phyloP scores from a whole-genome alignment of 768 basidiomycete species.

The Xerocomellus intermedius region DNA sequence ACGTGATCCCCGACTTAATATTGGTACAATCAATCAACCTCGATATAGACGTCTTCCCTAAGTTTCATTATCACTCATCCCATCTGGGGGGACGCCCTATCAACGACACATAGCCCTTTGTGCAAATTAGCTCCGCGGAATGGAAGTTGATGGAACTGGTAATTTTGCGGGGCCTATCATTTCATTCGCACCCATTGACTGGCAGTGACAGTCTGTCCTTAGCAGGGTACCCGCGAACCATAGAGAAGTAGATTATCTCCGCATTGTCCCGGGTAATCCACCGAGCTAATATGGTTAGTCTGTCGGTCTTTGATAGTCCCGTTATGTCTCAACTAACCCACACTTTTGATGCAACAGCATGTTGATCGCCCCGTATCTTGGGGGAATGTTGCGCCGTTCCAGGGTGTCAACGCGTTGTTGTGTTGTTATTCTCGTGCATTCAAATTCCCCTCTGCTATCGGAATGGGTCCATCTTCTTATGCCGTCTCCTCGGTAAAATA shows the following conservation, averaged over 20 bases:
- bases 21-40: constrained; percentile 7
- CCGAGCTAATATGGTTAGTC: constrained; percentile 11
- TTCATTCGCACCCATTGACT: constrained; percentile 13
- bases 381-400: not conserved
- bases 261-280: constrained; percentile 6
- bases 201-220: not conserved
- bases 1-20: not conserved
- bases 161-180: constrained; percentile 15
- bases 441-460: not conserved
- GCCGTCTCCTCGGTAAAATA: not conserved
- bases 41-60: constrained; percentile 3
- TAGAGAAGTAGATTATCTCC: constrained; percentile 19
- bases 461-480: not conserved
- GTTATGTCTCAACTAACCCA: not conserved
- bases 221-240: constrained; percentile 16
- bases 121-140: constrained; percentile 12
- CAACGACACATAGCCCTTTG: not conserved
- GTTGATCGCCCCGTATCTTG: not conserved
- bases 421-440: not conserved
- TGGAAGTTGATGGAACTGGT: constrained; percentile 20
- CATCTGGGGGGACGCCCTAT: not conserved
- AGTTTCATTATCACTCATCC: not conserved
- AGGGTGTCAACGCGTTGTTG: not conserved
- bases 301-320: not conserved
- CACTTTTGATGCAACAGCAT: not conserved